Percentiles rank a stretch among this genome's conserved stretches.
These are phyloP conservation scores for Fusarium sambucinum DNA, from an alignment of 2,329 filamentous ascomycete species.

Conservation along the genomic window DNA sequence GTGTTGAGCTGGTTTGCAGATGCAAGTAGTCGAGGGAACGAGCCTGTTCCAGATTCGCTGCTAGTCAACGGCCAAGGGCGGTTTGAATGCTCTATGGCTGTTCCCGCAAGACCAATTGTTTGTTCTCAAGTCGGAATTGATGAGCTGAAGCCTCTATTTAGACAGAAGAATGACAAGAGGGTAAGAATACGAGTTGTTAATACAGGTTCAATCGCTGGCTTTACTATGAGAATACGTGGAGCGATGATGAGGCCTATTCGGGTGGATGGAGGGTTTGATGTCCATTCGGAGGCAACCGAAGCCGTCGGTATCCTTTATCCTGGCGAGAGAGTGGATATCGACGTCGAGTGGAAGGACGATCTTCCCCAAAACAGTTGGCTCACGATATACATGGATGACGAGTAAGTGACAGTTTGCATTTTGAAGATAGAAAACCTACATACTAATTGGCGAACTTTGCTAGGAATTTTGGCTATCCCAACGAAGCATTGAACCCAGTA, in stretches of 20 bases:
- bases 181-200: conserved; percentile 3
- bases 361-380: accelerated
- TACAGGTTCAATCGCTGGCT: not conserved
- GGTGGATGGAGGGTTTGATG: not conserved
- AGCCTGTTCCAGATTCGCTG: conserved; percentile 15
- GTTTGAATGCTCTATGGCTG: conserved; percentile 14
- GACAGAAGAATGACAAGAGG: accelerated
- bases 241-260: not conserved
- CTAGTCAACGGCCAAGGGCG: not conserved
- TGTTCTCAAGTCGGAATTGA: not conserved
- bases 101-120: not conserved
- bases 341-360: not conserved
- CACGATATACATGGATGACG: not conserved
- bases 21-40: conserved; percentile 14
- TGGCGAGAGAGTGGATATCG: conserved; percentile 6
- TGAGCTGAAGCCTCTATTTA: not conserved
- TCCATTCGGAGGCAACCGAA: accelerated
- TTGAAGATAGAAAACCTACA: accelerated
- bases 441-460: not conserved
- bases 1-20: conserved; percentile 13
- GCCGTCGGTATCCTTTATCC: not conserved
- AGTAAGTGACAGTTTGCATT: not conserved
- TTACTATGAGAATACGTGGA: not conserved
- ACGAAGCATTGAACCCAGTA: not conserved
- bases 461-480: conserved; percentile 13